These are phyloP conservation scores for Bryoerythrophyllum caledonicum DNA, from an alignment of 225 moss, liverwort and hornwort species.

Conservation along the genomic window DNA sequence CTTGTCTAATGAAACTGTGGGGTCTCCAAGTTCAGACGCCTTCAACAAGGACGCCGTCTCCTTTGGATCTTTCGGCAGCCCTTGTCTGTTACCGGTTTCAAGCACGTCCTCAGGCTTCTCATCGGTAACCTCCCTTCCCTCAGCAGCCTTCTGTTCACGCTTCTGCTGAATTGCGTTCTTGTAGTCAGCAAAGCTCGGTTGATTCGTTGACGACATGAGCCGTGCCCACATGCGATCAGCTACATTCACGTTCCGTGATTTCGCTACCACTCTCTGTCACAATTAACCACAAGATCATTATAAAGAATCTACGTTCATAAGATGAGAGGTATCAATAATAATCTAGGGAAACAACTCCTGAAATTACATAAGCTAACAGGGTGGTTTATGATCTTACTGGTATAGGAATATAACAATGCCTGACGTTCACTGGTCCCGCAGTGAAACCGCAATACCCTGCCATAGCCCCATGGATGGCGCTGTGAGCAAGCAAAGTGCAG, in stretches of 20 bases:
- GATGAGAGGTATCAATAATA: neutral
- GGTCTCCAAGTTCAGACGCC: conserved; percentile 17
- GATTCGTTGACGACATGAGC: conserved; percentile 49
- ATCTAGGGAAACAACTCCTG: neutral
- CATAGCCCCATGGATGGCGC: conserved; percentile 75
- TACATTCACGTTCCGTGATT: conserved; percentile 33
- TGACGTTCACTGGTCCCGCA: conserved; percentile 57
- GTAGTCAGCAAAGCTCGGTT: conserved; percentile 34
- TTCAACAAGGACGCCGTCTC: conserved; percentile 18
- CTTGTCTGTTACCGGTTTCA: conserved; percentile 37
- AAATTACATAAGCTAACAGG: conserved; percentile 9
- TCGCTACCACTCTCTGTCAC: conserved; percentile 33
- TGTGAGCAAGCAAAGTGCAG: conserved; percentile 70
- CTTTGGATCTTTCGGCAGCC: conserved; percentile 20
- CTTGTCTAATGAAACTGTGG: conserved; percentile 3
- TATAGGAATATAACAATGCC: conserved; percentile 59
- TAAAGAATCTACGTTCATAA: neutral
- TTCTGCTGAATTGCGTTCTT: conserved; percentile 15
- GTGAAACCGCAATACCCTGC: conserved; percentile 66
- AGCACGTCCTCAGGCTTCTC: conserved; percentile 16
- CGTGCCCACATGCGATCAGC: conserved; percentile 50
- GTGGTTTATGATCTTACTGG: conserved; percentile 20
- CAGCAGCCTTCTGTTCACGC: conserved; percentile 21
- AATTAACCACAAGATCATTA: neutral
- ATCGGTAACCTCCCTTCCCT: neutral